These are phyloP conservation scores for Alnus rubra DNA, from an alignment of 306 rosid genomes.

Conservation along the genomic window DNA sequence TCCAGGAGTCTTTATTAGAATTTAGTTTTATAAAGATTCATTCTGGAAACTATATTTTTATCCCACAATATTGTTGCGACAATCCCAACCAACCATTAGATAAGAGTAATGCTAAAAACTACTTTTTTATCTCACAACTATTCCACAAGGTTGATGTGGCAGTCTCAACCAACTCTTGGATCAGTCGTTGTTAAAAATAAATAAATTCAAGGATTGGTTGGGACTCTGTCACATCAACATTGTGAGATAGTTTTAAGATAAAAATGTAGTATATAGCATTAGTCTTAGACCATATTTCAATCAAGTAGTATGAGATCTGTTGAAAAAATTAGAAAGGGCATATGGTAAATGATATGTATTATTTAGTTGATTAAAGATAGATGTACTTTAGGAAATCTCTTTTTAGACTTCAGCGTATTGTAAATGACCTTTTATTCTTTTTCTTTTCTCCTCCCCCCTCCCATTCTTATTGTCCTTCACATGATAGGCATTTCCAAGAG, in stretches of 20 bases:
- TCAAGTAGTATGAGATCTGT: background rate
- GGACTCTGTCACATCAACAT: no score
- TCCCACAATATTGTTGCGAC: no score
- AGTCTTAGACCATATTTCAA: background rate
- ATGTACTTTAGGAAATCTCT: slow-evolving; percentile 2
- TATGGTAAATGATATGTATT: background rate
- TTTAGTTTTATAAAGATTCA: background rate
- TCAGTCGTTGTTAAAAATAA: no score
- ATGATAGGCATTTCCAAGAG: slow-evolving; percentile 84
- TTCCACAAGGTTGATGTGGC: no score
- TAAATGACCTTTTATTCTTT: background rate
- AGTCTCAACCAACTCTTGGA: no score
- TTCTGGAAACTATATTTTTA: no score
- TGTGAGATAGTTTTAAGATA: no score
- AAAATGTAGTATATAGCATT: no score
- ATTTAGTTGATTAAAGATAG: background rate
- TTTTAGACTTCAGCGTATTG: background rate
- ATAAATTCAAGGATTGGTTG: no score
- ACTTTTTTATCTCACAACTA: no score
- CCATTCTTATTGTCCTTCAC: background rate
- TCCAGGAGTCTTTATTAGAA: slow-evolving; percentile 11
- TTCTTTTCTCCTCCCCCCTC: background rate
- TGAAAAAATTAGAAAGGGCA: background rate
- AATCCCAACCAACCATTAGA: no score
- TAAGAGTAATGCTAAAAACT: no score